Base-by-base conservation (phyloP, 306 rosid species). In the Quercus agrifolia region DNA sequence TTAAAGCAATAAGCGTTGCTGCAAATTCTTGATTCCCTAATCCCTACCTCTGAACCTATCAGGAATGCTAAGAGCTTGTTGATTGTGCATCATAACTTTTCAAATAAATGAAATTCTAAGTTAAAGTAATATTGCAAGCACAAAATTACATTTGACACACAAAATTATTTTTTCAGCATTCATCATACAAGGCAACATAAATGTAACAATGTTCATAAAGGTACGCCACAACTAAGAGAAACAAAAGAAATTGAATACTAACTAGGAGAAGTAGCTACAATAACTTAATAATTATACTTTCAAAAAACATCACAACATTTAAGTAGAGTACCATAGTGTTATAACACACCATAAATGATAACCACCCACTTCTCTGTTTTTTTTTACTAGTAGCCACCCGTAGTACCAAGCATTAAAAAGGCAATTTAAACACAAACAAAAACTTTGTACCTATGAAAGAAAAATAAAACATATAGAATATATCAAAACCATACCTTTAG, bases 401-500 rank as follows among this genome's bases (percentile, higher is more conserved):
- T 33, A 76, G 77, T 76, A 61, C 72, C 20, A 74, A 30, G 77
- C 44, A 74, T 70, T 74, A 52, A 70, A 74, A 46, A 52, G 4
- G 62, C 82, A 58, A 58, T 12, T 78, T 41, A 71, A 71, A 15
- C 28, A 23, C 6, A 55, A 28, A 59, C 23, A 51, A 52, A 70
- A 41, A 28, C 25, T 27, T 44, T 49, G 57, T 6, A 81, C 73
- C 75, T 20, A 30, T 71, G 23, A 74, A 64, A n/a, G 25, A 75
- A 71, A 7, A 41, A 41, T 41, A 10, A 44, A 70, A 69, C n/a
- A 51, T 30, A 59, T 8, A 18, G 4, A 46, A 68, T 73, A 75
- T 70, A 81, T 72, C 67, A 80, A 81, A 76, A 67, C n/a, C 77
- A 71, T 81, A 90, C 98, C 94, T 90, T 87, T 90, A 56, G 91